A percentile compares a stretch with the other conserved stretches of the same genome.
Evolutionary conservation across 2,329 filamentous ascomycete genomes (phyloP).

Genomic region (Coniochaeta pulveracea): DNA sequence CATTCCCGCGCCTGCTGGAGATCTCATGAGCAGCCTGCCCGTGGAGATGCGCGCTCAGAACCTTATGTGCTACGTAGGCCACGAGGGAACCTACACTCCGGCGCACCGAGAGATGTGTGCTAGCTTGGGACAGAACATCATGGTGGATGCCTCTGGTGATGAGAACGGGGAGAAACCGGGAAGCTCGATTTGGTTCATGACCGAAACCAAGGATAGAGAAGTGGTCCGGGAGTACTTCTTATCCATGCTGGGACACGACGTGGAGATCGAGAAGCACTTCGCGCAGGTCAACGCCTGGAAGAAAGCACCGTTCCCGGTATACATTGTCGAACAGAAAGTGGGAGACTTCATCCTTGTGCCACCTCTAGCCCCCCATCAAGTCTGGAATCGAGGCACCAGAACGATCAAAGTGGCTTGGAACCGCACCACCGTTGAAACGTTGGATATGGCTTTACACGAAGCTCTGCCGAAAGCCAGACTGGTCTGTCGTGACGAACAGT

Average conservation of each 20-base stretch:
- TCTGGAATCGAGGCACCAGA: constrained; percentile 92
- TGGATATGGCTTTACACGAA: constrained; percentile 76
- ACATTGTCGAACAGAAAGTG: constrained; percentile 78
- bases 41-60: constrained; percentile 86
- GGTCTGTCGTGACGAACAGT: constrained; percentile 94
- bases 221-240: constrained; percentile 89
- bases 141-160: constrained; percentile 78
- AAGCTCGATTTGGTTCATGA: constrained; percentile 98
- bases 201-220: constrained; percentile 83
- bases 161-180: constrained; percentile 69
- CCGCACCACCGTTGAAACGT: constrained; percentile 80
- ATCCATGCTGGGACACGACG: constrained; percentile 86
- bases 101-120: constrained; percentile 97
- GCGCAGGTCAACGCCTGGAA: constrained; percentile 94
- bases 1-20: constrained; percentile 62
- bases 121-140: constrained; percentile 91
- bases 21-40: constrained; percentile 89
- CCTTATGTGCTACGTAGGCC: constrained; percentile 95
- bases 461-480: constrained; percentile 80
- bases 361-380: constrained; percentile 87
- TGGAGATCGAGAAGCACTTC: constrained; percentile 95
- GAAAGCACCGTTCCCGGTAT: constrained; percentile 84
- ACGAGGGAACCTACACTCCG: constrained; percentile 94
- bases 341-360: constrained; percentile 93
- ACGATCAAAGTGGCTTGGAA: constrained; percentile 99